Evolutionary conservation across 306 rosid genomes (phyloP).

Genomic region (Lotus japonicus): DNA sequence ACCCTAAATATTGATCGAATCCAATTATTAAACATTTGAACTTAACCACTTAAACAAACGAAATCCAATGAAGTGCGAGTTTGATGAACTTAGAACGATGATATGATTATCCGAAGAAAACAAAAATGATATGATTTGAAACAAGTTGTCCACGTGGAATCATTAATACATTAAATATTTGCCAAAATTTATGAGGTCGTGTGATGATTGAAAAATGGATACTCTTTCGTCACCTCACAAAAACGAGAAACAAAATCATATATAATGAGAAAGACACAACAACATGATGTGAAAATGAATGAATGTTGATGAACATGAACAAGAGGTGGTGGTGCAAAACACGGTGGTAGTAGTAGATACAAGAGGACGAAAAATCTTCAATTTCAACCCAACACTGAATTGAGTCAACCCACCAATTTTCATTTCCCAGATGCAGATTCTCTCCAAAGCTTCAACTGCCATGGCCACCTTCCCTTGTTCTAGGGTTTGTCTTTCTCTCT

Average conservation of each 20-base stretch:
- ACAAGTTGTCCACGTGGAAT: background rate
- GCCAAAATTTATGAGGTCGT: background rate
- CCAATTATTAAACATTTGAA: too few relatives aligned
- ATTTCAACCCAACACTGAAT: slow-evolving; percentile 27
- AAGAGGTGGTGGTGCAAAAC: slow-evolving; percentile 18
- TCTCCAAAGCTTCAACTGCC: slow-evolving; percentile 55
- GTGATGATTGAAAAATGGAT: background rate
- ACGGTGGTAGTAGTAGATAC: background rate
- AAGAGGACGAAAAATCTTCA: background rate
- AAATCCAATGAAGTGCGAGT: too few relatives aligned
- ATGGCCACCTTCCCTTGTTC: slow-evolving; percentile 58
- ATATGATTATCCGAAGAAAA: too few relatives aligned
- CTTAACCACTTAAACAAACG: too few relatives aligned
- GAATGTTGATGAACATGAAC: background rate
- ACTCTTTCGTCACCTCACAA: slow-evolving; percentile 5
- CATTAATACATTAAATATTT: background rate
- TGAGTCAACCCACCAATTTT: slow-evolving; percentile 19
- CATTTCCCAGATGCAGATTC: slow-evolving; percentile 38
- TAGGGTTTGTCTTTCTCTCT: slow-evolving; percentile 36
- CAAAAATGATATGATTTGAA: too few relatives aligned
- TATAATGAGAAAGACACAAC: background rate
- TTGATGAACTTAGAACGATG: too few relatives aligned
- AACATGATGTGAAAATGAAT: background rate
- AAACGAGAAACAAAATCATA: background rate
- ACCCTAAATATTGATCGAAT: too few relatives aligned